Percentiles rank a stretch among this genome's conserved stretches.
Evolutionary conservation across 257 asterid species (phyloP).

Genomic region (Rauvolfia tetraphylla): DNA sequence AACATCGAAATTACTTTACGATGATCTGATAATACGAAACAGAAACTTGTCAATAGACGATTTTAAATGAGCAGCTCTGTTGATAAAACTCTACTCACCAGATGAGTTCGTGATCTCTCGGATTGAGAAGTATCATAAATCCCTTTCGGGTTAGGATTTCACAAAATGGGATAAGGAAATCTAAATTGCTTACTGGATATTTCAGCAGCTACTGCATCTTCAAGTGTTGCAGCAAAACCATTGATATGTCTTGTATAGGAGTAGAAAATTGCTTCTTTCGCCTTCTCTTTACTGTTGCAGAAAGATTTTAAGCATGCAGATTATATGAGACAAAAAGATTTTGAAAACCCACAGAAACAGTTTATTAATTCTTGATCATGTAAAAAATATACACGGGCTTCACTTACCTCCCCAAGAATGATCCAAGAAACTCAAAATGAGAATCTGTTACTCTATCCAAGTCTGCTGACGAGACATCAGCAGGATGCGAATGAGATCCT

Average conservation of each 20-base stretch:
- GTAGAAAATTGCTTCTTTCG: conserved; percentile 69
- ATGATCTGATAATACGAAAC: too few relatives aligned
- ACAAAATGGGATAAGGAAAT: too few relatives aligned
- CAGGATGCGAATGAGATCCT: conserved; percentile 84
- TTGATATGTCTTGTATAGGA: conserved; percentile 81
- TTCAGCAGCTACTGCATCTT: conserved; percentile 52
- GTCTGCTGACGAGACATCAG: conserved; percentile 41
- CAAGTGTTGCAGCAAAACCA: conserved; percentile 88
- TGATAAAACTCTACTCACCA: too few relatives aligned
- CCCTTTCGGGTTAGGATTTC: too few relatives aligned
- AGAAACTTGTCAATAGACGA: too few relatives aligned
- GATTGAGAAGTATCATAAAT: too few relatives aligned
- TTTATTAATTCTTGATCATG: too few relatives aligned
- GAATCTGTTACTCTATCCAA: conserved; percentile 55
- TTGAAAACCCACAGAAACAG: not conserved
- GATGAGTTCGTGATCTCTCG: too few relatives aligned
- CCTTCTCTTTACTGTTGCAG: conserved; percentile 46
- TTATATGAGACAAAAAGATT: not conserved
- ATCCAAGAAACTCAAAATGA: conserved; percentile 73
- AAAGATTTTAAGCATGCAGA: conserved; percentile 8
- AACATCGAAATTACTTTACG: too few relatives aligned
- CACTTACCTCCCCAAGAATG: conserved; percentile 71
- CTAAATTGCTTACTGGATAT: conserved; percentile 5
- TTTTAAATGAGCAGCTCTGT: too few relatives aligned
- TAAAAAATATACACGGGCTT: too few relatives aligned